phyloP scores from a whole-genome alignment of 169 alveolate species.

The Plasmodium vinckei region DNA sequence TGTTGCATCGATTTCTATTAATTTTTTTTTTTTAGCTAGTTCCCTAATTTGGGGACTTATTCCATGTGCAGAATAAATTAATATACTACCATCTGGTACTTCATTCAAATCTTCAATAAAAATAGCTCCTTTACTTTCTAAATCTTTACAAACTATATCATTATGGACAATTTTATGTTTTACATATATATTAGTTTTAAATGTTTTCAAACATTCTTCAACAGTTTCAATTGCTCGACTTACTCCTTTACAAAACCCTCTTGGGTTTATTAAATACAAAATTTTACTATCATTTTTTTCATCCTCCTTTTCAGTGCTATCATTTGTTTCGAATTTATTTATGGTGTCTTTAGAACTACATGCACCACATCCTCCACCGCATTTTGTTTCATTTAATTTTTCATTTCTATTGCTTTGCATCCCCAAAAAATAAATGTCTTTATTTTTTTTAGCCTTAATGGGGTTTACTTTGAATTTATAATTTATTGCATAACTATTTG shows the following conservation, averaged over 20 bases:
- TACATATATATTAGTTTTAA: constrained; percentile 87
- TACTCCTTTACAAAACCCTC: constrained; percentile 92
- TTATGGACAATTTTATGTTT: constrained; percentile 90
- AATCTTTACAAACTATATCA: constrained; percentile 85
- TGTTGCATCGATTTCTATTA: constrained; percentile 88
- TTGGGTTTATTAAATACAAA: constrained; percentile 81
- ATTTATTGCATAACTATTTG: too few species aligned
- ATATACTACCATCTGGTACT: constrained; percentile 83
- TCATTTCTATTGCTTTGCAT: too few species aligned
- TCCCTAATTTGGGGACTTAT: constrained; percentile 86
- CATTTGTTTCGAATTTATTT: neutral
- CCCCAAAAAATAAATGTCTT: too few species aligned
- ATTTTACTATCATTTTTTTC: constrained; percentile 22
- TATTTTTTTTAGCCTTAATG: too few species aligned
- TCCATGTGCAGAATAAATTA: constrained; percentile 90
- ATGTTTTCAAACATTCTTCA: constrained; percentile 85
- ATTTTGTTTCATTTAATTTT: too few species aligned
- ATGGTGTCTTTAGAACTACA: neutral
- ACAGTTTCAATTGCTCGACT: constrained; percentile 88
- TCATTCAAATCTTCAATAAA: constrained; percentile 85
- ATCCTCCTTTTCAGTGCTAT: neutral
- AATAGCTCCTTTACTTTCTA: constrained; percentile 87
- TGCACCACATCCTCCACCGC: too few species aligned
- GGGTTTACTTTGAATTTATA: too few species aligned
- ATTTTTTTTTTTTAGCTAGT: constrained; percentile 79